Base-by-base conservation (phyloP, 495 filamentous ascomycete species). In the Emericellopsis terricola region DNA sequence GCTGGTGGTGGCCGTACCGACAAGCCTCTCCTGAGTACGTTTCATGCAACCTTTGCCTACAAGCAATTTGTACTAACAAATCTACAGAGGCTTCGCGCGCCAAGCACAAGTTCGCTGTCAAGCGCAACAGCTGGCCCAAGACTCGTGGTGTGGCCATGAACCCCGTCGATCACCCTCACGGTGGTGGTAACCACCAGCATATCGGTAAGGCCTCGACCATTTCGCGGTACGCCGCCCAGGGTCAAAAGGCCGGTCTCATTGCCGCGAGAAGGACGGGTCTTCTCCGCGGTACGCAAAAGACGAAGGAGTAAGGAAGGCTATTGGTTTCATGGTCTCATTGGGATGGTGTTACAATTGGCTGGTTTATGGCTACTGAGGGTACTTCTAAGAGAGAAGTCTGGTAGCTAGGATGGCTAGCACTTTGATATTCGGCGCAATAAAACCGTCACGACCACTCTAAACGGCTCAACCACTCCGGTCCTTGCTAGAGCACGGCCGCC, bases 81-180 rank as follows among this genome's bases (percentile, higher is more conserved):
- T 27, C 15, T 43, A 60, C 65, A 76, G 72, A 96, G 83, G 87
- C 87, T 46, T 94, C 86, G 44, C 81, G 87, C 53, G 87, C 87
- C 52, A 94, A 89, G 81, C 83, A 93, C 60, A 96, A 97, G 80
- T 96, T 92, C 70, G 83, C 82, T 45, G 89, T 92, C 68, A 99
- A 99, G 83, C 81, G 91, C 57, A 96, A 96, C 81, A 82, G 73
- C 52, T 96, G 91, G 89, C 89, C 91, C 60, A 96, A 91, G 81
- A 99, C 89, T 73, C 86, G 89, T 84, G 89, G 89, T 91, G 89
- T 99, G 73, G 89, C 89, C 61, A 99, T 99, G 89, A 99, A 99
- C 68, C 89, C 89, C 45, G 89, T 97, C 49, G 89, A 97, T 69
- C 89, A 96, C 78, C 89, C 89, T 68, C 89, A 97, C 81, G 89